Base-by-base conservation (phyloP, 768 basidiomycete species). In the Rhodotorula paludigena region DNA sequence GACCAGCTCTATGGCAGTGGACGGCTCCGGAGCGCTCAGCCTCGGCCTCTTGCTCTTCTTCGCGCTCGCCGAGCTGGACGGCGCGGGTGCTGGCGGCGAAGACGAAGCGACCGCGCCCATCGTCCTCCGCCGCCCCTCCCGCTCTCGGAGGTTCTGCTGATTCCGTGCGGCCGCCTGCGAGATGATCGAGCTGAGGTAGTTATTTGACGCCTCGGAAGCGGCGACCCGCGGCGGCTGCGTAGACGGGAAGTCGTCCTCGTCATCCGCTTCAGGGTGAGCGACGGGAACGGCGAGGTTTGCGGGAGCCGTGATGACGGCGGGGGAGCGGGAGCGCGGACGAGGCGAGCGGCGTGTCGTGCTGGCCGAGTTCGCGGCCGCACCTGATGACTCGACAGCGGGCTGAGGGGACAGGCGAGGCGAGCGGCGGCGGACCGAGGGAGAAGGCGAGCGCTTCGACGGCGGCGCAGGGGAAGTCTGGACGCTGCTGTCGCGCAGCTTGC, bases 381-480 rank as follows among this genome's bases (percentile, higher is more conserved):
- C 41, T 10, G 12, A 20, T 41, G 12, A 11, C 20, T 41, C 41
- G 41, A 20, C 12, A 12, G 16, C 20, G 2, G 49, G 49, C 32
- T 51, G 20, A 41, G 49, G 49, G 0, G 49, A 51, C 1, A 51
- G 49, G 49, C 49, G 49, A 2, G 49, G 30, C 49, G 49, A 51
- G 21, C 49, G 49, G 3, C 49, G 49, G 18, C 16, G 32, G 18
- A 25, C 15, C 30, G 49, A 20, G 32, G 49, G 15, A 5, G 38
- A 38, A n/a, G 5, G 54, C 5, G n/a, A n/a, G n/a, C n/a, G n/a
- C n/a, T n/a, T n/a, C n/a, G n/a, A n/a, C n/a, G n/a, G n/a, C n/a
- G n/a, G n/a, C n/a, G n/a, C n/a, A n/a, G 38, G 54, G 6, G 54
- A 39, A 21, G 54, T 55, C 54, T 55, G 54, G 14, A 55, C 54